phyloP scores from a whole-genome alignment of 441 rosid species.

The Brassica balearica region DNA sequence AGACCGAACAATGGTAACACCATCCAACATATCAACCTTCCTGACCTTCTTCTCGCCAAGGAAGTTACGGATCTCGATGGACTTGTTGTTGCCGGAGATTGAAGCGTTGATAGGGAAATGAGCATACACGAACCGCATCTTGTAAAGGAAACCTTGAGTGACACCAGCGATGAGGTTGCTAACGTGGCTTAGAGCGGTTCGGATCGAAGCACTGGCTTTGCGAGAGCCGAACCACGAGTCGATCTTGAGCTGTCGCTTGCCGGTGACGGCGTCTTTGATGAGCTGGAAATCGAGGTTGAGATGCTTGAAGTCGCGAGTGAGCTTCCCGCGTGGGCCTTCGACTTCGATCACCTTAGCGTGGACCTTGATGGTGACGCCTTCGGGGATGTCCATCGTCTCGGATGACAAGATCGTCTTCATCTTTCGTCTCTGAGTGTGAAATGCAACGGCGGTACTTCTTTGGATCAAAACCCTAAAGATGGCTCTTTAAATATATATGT shows the following conservation, averaged over 20 bases:
- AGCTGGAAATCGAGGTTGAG: constrained; percentile 81
- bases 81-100: constrained; percentile 48
- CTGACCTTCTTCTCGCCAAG: constrained; percentile 83
- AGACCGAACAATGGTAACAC: constrained; percentile 72
- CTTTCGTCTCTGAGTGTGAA: constrained; percentile 26
- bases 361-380: constrained; percentile 69
- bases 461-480: constrained; percentile 6
- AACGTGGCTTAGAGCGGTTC: constrained; percentile 79
- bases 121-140: constrained; percentile 84
- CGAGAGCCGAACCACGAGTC: constrained; percentile 84
- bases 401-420: constrained; percentile 82
- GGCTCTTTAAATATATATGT: neutral
- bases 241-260: constrained; percentile 66
- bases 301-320: constrained; percentile 80
- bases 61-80: constrained; percentile 87
- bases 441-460: constrained; percentile 22
- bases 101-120: constrained; percentile 83
- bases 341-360: constrained; percentile 76
- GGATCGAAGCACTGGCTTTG: constrained; percentile 76
- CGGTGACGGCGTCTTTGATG: constrained; percentile 64
- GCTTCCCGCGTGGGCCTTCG: constrained; percentile 84
- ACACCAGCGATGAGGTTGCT: constrained; percentile 74
- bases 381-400: constrained; percentile 86
- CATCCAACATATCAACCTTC: constrained; percentile 90
- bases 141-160: constrained; percentile 74